phyloP scores from a whole-genome alignment of 1,284 basidiomycete genomes.

The Chondrostereum purpureum region DNA sequence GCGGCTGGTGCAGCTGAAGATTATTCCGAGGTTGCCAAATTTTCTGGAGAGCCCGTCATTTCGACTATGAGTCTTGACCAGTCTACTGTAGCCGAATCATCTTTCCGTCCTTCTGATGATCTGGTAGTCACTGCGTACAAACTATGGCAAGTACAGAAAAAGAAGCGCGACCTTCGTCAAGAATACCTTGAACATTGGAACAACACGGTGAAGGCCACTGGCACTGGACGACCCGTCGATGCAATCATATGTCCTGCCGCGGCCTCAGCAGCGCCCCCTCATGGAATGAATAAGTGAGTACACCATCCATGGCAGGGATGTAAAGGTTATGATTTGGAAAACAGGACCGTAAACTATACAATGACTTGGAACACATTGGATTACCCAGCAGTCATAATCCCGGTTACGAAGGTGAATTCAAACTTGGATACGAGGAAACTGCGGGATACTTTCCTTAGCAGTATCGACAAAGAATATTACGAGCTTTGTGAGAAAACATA shows the following conservation, averaged over 20 bases:
- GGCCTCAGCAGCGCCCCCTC: slow-evolving; percentile 46
- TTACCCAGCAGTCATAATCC: slow-evolving; percentile 61
- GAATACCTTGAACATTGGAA: slow-evolving; percentile 55
- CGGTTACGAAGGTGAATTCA: slow-evolving; percentile 55
- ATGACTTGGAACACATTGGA: slow-evolving; percentile 64
- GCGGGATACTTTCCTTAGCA: slow-evolving; percentile 37
- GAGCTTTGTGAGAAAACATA: slow-evolving; percentile 39
- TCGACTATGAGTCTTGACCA: slow-evolving; percentile 37
- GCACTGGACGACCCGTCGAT: slow-evolving; percentile 59
- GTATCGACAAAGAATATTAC: slow-evolving; percentile 42
- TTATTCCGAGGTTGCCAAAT: slow-evolving; percentile 29
- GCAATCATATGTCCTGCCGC: slow-evolving; percentile 54
- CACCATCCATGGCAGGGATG: too few species aligned
- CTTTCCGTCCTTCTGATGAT: slow-evolving; percentile 14
- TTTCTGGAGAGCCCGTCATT: slow-evolving; percentile 45
- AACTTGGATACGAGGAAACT: slow-evolving; percentile 36
- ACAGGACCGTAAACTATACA: slow-evolving; percentile 48
- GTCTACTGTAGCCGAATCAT: slow-evolving; percentile 13
- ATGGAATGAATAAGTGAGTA: slow-evolving; percentile 23
- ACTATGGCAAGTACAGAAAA: slow-evolving; percentile 51
- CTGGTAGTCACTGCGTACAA: slow-evolving; percentile 35
- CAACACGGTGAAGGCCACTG: slow-evolving; percentile 37
- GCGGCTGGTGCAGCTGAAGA: slow-evolving; percentile 39
- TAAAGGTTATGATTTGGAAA: too few species aligned
- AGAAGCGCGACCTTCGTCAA: slow-evolving; percentile 36